Conservation (phyloP, 148 eudicot species). For the Silene conica region DNA sequence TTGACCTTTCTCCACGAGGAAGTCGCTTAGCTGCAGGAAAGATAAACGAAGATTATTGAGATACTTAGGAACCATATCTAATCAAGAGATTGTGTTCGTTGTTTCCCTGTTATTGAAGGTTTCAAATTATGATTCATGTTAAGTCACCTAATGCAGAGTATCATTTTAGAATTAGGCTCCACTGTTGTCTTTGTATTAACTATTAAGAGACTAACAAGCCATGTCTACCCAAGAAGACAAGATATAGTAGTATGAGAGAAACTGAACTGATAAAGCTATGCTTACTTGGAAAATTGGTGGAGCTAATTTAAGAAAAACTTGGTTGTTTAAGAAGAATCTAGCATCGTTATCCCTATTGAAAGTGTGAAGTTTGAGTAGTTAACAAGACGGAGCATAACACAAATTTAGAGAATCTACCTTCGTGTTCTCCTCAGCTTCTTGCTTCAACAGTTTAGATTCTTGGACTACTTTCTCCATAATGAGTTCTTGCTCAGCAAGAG, state of each 20-base stretch:
- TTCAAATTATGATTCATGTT: background rate
- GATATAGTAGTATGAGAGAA: background rate
- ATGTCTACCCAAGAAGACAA: background rate
- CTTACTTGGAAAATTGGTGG: background rate
- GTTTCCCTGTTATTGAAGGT: background rate
- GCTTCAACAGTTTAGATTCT: constrained; percentile 61
- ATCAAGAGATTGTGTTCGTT: background rate
- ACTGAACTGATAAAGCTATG: background rate
- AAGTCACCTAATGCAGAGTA: background rate
- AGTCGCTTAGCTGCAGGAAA: constrained; percentile 45
- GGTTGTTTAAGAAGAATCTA: background rate
- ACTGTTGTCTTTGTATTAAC: background rate
- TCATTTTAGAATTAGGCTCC: background rate
- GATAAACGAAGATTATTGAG: constrained; percentile 12
- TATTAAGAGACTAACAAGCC: too few species aligned
- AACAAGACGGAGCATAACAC: background rate
- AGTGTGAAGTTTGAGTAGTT: background rate
- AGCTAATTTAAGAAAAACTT: background rate
- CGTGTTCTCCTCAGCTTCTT: constrained; percentile 81
- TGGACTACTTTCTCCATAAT: constrained; percentile 74
- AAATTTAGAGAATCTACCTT: constrained; percentile 40
- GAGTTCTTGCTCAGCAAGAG: constrained; percentile 58
- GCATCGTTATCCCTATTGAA: background rate
- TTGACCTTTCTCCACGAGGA: constrained; percentile 70
- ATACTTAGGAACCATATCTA: background rate